A percentile compares a stretch with the other conserved stretches of the same genome.
Evolutionary conservation across 2,329 filamentous ascomycete genomes (phyloP).

Genomic region (Parastagonospora avenae): DNA sequence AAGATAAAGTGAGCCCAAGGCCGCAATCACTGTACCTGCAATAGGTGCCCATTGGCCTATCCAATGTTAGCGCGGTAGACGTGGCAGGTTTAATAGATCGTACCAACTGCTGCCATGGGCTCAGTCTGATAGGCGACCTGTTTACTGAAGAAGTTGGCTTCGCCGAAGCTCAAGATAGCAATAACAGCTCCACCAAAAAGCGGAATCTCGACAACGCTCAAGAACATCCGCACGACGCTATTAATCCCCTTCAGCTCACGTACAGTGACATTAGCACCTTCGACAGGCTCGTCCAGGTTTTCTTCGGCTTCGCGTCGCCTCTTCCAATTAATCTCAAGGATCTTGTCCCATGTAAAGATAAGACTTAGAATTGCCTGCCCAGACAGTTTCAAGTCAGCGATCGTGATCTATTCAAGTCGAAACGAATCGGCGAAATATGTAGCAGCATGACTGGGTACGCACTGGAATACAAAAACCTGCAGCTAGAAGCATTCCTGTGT

Average conservation of each 20-base stretch:
- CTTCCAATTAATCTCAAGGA: slow-evolving; percentile 67
- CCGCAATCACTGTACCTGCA: slow-evolving; percentile 62
- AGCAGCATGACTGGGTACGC: not conserved
- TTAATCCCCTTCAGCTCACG: slow-evolving; percentile 55
- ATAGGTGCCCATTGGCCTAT: slow-evolving; percentile 63
- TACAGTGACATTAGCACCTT: slow-evolving; percentile 61
- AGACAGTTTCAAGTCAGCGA: not conserved
- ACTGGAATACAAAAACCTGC: slow-evolving; percentile 68
- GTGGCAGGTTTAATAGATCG: not conserved
- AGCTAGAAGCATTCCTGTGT: slow-evolving; percentile 64
- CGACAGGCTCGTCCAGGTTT: slow-evolving; percentile 50
- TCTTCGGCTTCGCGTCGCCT: slow-evolving; percentile 46
- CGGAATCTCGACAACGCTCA: slow-evolving; percentile 59
- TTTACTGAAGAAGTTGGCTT: slow-evolving; percentile 66
- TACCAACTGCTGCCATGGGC: slow-evolving; percentile 63
- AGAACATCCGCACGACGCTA: slow-evolving; percentile 40
- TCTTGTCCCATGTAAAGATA: slow-evolving; percentile 67
- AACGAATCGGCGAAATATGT: not conserved
- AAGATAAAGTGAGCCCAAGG: slow-evolving; percentile 64
- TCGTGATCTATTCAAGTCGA: not conserved
- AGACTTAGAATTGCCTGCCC: slow-evolving; percentile 60
- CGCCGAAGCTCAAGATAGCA: slow-evolving; percentile 65
- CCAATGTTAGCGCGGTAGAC: not conserved
- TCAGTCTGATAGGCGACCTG: slow-evolving; percentile 66
- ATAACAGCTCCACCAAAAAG: slow-evolving; percentile 64